Base-by-base conservation (phyloP, 108 stramenopile species). In the Cyclotella baltica region DNA sequence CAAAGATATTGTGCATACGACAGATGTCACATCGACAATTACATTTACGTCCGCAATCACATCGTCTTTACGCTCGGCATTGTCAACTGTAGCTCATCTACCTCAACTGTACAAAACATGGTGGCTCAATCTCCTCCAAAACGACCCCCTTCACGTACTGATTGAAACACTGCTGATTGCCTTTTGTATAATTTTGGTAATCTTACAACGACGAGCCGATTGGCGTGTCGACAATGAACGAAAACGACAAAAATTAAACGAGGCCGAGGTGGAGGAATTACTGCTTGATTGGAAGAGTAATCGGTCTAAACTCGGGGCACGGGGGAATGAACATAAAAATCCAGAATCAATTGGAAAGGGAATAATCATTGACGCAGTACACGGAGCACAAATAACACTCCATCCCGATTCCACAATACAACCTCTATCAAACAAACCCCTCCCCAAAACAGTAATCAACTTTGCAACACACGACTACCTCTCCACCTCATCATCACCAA, bases 91-190 rank as follows among this genome's bases (percentile, higher is more conserved):
- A 19, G 16, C 62, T 16, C 58, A 62, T 34, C 76, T 92, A 25
- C 93, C 93, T 1, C 28, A 33, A 3, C 67, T 73, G 43, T 97
- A 96, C 68, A 70, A 64, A 35, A 48, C 57, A 35, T 98, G 98
- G 98, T 97, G 96, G 96, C 72, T 75, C 51, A 80, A 91, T 70
- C 78, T 96, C 6, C 83, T 95, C 15, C 66, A 70, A 0, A 91
- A 91, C 31, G 91, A 95, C 70, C 98, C 98, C 2, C 62, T 96
- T 31, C 99, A 99, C 75, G 94, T 99, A 6, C 71, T 97, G 4
- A 91, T 99, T 30, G 99, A 99, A 87, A 99, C 98, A 0, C 79
- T 90, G 0, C 81, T 99, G 66, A 82, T 99, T 19, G 73, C 85
- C 22, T 87, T 96, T 62, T 90, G 98, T 35, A 57, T 98, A 1